Evolutionary conservation across 2,329 filamentous ascomycete genomes (phyloP), one percentile per base, ranked within the genome.

Genomic region (Penicillium sp.): DNA sequence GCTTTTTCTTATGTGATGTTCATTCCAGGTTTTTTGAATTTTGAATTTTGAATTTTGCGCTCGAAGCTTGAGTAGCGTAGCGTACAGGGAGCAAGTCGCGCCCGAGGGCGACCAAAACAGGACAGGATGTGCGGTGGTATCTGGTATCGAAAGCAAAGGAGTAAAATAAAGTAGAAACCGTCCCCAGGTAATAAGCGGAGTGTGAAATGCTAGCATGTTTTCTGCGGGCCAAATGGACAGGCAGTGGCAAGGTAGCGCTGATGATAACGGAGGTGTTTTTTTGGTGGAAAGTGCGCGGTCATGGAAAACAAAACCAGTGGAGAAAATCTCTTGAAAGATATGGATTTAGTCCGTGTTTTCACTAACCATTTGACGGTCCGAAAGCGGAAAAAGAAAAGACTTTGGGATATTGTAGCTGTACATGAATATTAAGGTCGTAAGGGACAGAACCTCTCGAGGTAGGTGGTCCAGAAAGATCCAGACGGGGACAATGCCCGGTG

Each of bases 401-500:
- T 40, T 13, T 33, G 16, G 31, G 30, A 52, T 40, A 30, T 53
- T 64, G 57, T 53, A 61, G 62, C 62, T 68, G 63, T 69, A 69
- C 67, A 69, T 57, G 58, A 65, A 60, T 51, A 67, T 66, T 66
- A 67, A 62, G 55, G 49, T 61, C 51, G 53, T 61, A 59, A 57
- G 53, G 48, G 53, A 55, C 41, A 46, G 50, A 38, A 44, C 49
- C 50, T 59, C 56, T 46, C 20, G 20, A 22, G 20, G 27, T 10
- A 53, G 36, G 48, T 56, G 54, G 51, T 52, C 48, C 53, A 55
- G 55, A 61, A 46, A 56, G 56, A 61, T 58, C 55, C 58, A 10
- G 27, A 28, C 42, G 59, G 56, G 62, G 52, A 57, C 58, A 58
- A 67, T 53, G 62, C 59, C 69, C 66, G 62, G 59, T 60, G 63